Percentiles rank a stretch among this genome's conserved stretches.
Conservation (phyloP, 208 protist species). For the Acanthamoeba sp. region DNA sequence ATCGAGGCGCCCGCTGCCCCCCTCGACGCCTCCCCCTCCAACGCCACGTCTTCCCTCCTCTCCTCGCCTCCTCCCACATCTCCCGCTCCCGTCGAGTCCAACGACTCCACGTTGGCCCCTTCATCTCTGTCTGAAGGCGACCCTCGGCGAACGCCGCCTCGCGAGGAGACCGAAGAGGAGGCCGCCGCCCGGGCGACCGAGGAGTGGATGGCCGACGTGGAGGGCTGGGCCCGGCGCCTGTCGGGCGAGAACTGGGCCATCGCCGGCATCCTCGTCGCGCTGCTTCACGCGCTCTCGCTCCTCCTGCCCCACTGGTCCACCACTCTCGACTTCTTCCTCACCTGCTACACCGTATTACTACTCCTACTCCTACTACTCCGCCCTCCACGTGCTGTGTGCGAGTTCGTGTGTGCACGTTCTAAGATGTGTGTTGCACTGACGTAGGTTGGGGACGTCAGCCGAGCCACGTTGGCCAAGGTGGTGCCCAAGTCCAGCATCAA, state of each 20-base stretch:
- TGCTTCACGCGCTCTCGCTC: conserved; percentile 8
- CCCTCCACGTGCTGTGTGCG: too few species aligned
- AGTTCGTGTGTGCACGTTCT: too few species aligned
- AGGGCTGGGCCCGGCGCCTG: background rate
- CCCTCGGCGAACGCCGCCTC: too few species aligned
- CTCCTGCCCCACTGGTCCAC: conserved; percentile 54
- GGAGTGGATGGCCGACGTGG: background rate
- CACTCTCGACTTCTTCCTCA: conserved; percentile 22
- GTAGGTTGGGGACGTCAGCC: conserved; percentile 19
- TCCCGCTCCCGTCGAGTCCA: too few species aligned
- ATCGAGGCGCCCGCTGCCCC: too few species aligned
- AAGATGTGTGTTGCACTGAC: too few species aligned
- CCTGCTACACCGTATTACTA: conserved; percentile 48
- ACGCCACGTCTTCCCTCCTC: too few species aligned
- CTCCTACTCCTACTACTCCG: too few species aligned
- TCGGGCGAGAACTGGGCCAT: conserved; percentile 37
- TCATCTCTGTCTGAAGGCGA: background rate
- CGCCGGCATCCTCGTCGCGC: background rate
- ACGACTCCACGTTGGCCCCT: too few species aligned
- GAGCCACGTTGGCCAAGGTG: conserved; percentile 54
- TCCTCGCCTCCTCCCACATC: too few species aligned
- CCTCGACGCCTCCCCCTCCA: too few species aligned
- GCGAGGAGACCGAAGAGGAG: conserved; percentile 46
- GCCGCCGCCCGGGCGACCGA: conserved; percentile 11
- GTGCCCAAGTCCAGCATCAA: conserved; percentile 44